These are phyloP conservation scores for Ascodesmis nigricans DNA, from an alignment of 495 filamentous ascomycete genomes.

Conservation along the genomic window DNA sequence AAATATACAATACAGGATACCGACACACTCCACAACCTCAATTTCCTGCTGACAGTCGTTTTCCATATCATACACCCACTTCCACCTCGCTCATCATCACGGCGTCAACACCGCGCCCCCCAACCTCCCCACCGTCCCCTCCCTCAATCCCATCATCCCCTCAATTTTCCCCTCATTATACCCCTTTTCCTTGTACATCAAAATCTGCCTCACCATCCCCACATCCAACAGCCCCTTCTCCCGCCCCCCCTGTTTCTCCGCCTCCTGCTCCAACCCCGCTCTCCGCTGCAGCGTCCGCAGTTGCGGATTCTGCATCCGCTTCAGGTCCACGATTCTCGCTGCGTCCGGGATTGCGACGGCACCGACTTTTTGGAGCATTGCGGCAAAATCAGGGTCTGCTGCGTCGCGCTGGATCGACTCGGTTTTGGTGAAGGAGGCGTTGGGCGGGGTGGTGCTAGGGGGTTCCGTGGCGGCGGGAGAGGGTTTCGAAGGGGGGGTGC, in stretches of 20 bases:
- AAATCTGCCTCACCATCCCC: background rate
- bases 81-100: too few relatives aligned
- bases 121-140: conserved; percentile 1
- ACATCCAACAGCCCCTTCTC: background rate
- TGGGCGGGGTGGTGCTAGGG: background rate
- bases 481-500: too few relatives aligned
- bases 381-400: conserved; percentile 4
- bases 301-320: conserved; percentile 2
- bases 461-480: conserved; percentile 1
- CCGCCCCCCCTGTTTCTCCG: background rate
- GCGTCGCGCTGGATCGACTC: conserved; percentile 1
- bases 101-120: too few relatives aligned
- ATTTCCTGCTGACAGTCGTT: too few relatives aligned
- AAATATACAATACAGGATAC: too few relatives aligned
- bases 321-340: conserved; percentile 1
- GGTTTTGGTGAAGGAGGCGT: too few relatives aligned
- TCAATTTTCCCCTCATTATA: conserved; percentile 1
- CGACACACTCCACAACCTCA: too few relatives aligned
- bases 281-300: conserved; percentile 2
- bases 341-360: conserved; percentile 2
- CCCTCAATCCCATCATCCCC: conserved; percentile 1
- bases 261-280: conserved; percentile 1
- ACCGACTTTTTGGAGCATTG: conserved; percentile 2
- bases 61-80: too few relatives aligned
- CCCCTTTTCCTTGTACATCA: background rate